Evolutionary conservation across 768 basidiomycete species (phyloP).

Genomic region (Neoboletus magnificus): DNA sequence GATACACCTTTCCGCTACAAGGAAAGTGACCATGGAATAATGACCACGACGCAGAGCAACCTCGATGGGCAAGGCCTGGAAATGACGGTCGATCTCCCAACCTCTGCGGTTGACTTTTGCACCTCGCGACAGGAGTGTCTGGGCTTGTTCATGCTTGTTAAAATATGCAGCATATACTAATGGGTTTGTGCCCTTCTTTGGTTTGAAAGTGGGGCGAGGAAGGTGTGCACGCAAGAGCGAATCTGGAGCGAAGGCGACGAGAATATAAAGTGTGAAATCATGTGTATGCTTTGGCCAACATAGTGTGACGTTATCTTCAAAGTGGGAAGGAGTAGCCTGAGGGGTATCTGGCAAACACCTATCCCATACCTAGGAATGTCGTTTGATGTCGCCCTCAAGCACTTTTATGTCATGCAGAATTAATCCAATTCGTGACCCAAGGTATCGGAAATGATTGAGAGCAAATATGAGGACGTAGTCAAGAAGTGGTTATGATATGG

Average conservation of each 20-base stretch:
- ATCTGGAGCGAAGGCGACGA: not conserved
- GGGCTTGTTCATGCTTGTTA: not conserved
- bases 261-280: not conserved
- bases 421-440: not conserved
- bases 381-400: not conserved
- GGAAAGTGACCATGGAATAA: no score
- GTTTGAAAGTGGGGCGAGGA: not conserved
- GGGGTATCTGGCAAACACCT: no score
- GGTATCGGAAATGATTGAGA: not conserved
- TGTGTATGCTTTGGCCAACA: constrained; percentile 8
- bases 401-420: not conserved
- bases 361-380: not conserved
- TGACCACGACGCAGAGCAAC: no score
- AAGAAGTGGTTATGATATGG: no score
- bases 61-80: no score
- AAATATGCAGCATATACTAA: constrained; percentile 1
- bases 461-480: no score
- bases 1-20: no score
- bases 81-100: no score
- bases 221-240: not conserved
- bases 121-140: not conserved
- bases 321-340: no score
- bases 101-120: no score
- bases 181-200: constrained; percentile 2
- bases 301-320: no score